Percentiles rank a stretch among this genome's conserved stretches.
Conservation (phyloP, 1,139 yeast genomes). For the Protomyces lactucae-debilis region DNA sequence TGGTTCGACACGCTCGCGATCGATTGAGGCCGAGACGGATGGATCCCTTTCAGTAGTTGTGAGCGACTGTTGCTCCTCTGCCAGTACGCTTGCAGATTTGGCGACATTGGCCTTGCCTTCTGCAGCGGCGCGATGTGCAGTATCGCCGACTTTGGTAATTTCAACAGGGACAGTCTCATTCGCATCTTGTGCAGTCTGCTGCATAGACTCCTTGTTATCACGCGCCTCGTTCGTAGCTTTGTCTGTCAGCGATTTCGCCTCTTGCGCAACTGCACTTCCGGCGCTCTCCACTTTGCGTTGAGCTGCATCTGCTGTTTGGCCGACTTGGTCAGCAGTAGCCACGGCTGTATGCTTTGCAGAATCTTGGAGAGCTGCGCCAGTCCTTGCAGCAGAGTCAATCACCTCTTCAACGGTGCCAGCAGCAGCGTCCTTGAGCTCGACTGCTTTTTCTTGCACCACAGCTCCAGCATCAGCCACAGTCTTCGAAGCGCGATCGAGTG, state of each 20-base stretch:
- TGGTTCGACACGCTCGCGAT: slow-evolving; percentile 2
- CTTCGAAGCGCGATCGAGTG: background rate
- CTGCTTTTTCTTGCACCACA: background rate
- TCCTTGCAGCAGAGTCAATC: background rate
- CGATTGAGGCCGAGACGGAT: background rate
- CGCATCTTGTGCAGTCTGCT: background rate
- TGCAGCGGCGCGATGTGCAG: background rate
- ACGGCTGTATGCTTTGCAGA: background rate
- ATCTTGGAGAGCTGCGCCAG: background rate
- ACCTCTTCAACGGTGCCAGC: background rate
- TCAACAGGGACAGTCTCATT: background rate
- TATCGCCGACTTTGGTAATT: background rate
- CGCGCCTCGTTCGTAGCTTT: background rate
- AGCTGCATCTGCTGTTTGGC: background rate
- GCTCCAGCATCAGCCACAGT: background rate
- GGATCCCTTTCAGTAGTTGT: background rate
- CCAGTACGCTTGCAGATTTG: background rate
- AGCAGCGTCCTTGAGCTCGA: background rate
- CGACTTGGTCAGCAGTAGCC: background rate
- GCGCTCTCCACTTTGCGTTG: no score
- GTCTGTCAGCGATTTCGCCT: background rate
- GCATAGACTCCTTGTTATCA: no score
- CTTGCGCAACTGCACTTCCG: background rate
- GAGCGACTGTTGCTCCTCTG: background rate
- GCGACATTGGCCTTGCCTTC: background rate